phyloP scores from a whole-genome alignment of 2,329 filamentous ascomycete species.

The Phaeophleospora eucalypticola region DNA sequence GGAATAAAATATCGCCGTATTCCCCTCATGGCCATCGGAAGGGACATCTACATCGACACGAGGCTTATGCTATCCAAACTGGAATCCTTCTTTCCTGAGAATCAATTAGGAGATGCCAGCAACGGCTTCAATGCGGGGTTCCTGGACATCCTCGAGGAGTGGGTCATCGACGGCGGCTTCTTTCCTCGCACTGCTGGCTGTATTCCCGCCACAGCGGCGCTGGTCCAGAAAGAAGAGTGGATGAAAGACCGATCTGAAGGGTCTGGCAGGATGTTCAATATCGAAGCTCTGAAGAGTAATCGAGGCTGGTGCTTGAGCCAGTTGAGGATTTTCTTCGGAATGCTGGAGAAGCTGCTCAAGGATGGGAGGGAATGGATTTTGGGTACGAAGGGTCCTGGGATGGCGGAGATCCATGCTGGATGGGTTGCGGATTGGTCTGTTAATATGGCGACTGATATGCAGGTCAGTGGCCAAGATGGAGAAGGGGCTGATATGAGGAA shows the following conservation, averaged over 20 bases:
- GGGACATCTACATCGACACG: conserved; percentile 24
- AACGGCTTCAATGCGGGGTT: conserved; percentile 13
- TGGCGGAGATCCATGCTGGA: conserved; percentile 22
- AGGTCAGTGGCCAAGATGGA: conserved; percentile 1
- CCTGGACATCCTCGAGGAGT: conserved; percentile 18
- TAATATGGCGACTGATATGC: conserved; percentile 11
- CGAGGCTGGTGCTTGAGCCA: conserved; percentile 15
- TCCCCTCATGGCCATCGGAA: conserved; percentile 21
- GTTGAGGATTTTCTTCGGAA: conserved; percentile 16
- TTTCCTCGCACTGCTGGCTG: conserved; percentile 16
- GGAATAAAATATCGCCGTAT: conserved; percentile 23
- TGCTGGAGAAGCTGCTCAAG: conserved; percentile 21
- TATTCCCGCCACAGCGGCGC: conserved; percentile 10
- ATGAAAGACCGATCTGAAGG: conserved; percentile 18
- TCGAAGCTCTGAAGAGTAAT: conserved; percentile 8
- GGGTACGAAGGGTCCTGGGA: conserved; percentile 8
- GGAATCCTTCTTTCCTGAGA: conserved; percentile 12
- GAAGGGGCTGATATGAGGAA: conserved; percentile 12
- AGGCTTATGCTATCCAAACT: conserved; percentile 18
- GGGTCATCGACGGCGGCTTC: conserved; percentile 16
- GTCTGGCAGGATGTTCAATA: conserved; percentile 12
- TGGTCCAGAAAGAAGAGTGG: conserved; percentile 16
- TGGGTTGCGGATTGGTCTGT: conserved; percentile 19
- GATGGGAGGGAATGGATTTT: conserved; percentile 21
- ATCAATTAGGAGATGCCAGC: conserved; percentile 9